phyloP scores from a whole-genome alignment of 192 early-diverging fungal species.

The Coemansia sp. region DNA sequence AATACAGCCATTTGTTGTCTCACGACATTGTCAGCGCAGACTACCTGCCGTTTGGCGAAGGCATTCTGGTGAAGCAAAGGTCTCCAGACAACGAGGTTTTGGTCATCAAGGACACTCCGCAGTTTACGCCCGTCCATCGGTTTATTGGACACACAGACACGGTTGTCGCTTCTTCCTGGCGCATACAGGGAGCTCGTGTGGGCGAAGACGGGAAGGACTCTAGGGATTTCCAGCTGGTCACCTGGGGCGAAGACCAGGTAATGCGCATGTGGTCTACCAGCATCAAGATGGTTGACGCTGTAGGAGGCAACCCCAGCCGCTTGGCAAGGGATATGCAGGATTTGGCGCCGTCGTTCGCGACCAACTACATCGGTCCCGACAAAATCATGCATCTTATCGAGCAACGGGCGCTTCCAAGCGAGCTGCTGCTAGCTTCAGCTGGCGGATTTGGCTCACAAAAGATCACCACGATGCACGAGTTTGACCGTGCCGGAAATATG shows the following conservation, averaged over 20 bases:
- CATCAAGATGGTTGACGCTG: slow-evolving; percentile 12
- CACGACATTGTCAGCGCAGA: slow-evolving; percentile 34
- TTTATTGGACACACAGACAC: slow-evolving; percentile 36
- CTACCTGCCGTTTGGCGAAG: slow-evolving; percentile 44
- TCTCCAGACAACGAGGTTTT: slow-evolving; percentile 17
- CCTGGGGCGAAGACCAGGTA: slow-evolving; percentile 48
- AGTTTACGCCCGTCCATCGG: slow-evolving; percentile 25
- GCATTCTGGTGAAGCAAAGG: slow-evolving; percentile 29
- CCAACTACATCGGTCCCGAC: slow-evolving; percentile 43
- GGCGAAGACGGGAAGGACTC: slow-evolving; percentile 3
- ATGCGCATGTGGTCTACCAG: slow-evolving; percentile 44
- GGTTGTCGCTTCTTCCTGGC: slow-evolving; percentile 40
- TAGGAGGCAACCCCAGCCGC: slow-evolving; percentile 9
- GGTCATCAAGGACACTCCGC: slow-evolving; percentile 22
- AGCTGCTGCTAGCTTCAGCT: slow-evolving; percentile 23
- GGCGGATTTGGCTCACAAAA: slow-evolving; percentile 7
- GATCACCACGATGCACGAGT: slow-evolving; percentile 25
- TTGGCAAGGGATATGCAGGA: background rate
- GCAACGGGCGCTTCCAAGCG: slow-evolving; percentile 21
- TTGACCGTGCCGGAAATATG: slow-evolving; percentile 13
- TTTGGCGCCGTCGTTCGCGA: slow-evolving; percentile 32
- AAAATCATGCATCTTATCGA: slow-evolving; percentile 39
- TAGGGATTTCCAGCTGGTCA: slow-evolving; percentile 41
- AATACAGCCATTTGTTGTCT: slow-evolving; percentile 20
- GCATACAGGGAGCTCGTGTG: slow-evolving; percentile 8